phyloP scores from a whole-genome alignment of 768 basidiomycete species.

The Pleurotus citrinopileatus region DNA sequence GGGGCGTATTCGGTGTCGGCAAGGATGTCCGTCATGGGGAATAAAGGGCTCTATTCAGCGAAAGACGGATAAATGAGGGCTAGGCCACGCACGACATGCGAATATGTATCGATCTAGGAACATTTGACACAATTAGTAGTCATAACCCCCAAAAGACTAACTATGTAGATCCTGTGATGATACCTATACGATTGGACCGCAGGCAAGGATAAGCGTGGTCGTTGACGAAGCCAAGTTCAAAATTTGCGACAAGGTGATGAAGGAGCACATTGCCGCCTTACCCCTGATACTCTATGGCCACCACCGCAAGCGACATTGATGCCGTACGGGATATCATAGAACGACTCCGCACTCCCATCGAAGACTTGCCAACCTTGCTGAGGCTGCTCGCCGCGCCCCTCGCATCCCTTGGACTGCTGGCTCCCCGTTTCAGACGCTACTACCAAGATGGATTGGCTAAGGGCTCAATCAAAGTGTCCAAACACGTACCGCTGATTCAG shows the following conservation, averaged over 20 bases:
- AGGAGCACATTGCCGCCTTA: neutral
- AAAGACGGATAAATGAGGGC: too few relatives aligned
- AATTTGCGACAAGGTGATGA: neutral
- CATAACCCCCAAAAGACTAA: too few relatives aligned
- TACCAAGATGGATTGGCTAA: slow-evolving; percentile 36
- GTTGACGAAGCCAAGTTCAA: too few relatives aligned
- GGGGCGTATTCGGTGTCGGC: too few relatives aligned
- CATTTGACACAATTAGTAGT: too few relatives aligned
- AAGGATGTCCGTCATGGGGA: too few relatives aligned
- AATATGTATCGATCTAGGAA: too few relatives aligned
- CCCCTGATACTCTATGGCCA: neutral
- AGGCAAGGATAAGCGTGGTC: too few relatives aligned
- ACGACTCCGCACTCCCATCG: slow-evolving; percentile 42
- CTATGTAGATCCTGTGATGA: too few relatives aligned
- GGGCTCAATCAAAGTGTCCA: slow-evolving; percentile 28
- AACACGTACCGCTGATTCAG: slow-evolving; percentile 60
- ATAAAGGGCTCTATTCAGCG: too few relatives aligned
- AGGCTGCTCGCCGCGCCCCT: slow-evolving; percentile 58
- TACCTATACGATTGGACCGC: too few relatives aligned
- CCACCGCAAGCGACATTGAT: slow-evolving; percentile 7
- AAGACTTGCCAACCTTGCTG: slow-evolving; percentile 50
- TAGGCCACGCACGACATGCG: too few relatives aligned
- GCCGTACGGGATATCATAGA: slow-evolving; percentile 38
- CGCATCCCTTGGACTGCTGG: slow-evolving; percentile 52
- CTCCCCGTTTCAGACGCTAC: slow-evolving; percentile 48